Percentiles rank a stretch among this genome's conserved stretches.
These are phyloP conservation scores for Knufia petricola DNA, from an alignment of 2,329 filamentous ascomycete genomes.

Conservation along the genomic window DNA sequence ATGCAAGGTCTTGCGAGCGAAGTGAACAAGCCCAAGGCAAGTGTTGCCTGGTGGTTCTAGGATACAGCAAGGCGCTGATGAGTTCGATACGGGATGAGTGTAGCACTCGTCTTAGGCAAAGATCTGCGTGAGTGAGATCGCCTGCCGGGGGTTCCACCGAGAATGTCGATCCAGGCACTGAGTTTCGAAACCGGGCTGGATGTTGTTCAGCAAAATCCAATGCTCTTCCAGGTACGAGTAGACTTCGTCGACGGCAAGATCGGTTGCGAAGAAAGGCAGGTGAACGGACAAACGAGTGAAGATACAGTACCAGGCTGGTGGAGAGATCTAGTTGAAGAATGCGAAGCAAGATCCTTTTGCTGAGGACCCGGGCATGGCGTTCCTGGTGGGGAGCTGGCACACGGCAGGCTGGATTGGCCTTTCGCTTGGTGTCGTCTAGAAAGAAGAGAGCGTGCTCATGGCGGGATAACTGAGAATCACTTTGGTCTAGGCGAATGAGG, in stretches of 20 bases:
- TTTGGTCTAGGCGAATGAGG: background rate
- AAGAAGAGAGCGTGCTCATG: conserved; percentile 16
- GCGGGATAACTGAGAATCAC: conserved; percentile 1
- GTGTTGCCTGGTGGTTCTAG: background rate
- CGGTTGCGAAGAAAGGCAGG: background rate
- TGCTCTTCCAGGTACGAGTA: background rate
- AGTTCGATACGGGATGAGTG: background rate
- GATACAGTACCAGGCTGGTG: conserved; percentile 16
- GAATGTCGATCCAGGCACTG: conserved; percentile 9
- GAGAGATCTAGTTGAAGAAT: conserved; percentile 20
- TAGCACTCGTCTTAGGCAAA: conserved; percentile 1
- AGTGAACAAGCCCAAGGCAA: too few species aligned
- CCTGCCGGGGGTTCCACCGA: conserved; percentile 5
- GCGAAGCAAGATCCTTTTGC: conserved; percentile 22
- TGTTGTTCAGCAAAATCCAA: background rate
- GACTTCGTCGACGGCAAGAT: background rate
- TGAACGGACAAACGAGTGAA: background rate
- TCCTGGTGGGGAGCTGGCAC: conserved; percentile 23
- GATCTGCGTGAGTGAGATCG: background rate
- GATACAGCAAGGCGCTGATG: conserved; percentile 3
- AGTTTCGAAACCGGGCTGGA: background rate
- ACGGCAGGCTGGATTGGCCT: conserved; percentile 27
- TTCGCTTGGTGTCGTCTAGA: conserved; percentile 22
- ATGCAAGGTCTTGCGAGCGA: too few species aligned
- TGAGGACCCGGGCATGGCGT: conserved; percentile 23